Evolutionary conservation across 1,139 yeast species (phyloP), one percentile per base, ranked within the genome.

Genomic region (Zygosaccharomyces pseudobailii): DNA sequence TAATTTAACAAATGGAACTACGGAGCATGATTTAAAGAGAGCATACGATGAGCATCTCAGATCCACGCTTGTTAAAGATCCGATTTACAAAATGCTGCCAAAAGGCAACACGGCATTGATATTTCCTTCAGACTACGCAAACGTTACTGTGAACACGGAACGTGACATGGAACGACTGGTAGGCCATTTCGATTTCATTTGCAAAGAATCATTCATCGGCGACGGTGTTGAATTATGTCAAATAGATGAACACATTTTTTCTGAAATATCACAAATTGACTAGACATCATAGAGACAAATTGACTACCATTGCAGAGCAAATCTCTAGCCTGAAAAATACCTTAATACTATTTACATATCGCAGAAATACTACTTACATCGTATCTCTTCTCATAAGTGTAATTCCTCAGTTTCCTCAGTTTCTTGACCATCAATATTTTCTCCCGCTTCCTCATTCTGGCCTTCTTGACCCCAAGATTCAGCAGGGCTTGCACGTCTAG

Each of bases 1-100:
- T 42, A 82, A 80, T 51, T 71, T 78, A 2, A 75, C 78, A 40
- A 71, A 75, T 43, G 87, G 86, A 0, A 71, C 78, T 3, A 72
- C 80, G 0, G 69, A 67, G 46, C 75, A 72, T 7, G 77, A 74
- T 27, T 51, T 80, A 9, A 75, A 71, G 44, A 62, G 55, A 0
- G 67, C 69, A 7, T 60, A 78, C 25, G 51, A 51, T 43, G 61
- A 43, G 42, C 68, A 24, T 54, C 68, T 56, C 52, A 57, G 42
- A 54, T 58, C 49, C 48, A 52, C 68, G 53, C 48, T 51, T 35
- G 50, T 66, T 2, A 54, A 51, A 24, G 50, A 56, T n/a, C 62
- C 63, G 2, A 47, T 56, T 40, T 52, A 71, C 68, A 8, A 57
- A 51, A 6, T 59, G 71, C 28, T 70, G 73, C 59, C 72, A 36